Percentiles rank a stretch among this genome's conserved stretches.
phyloP scores from a whole-genome alignment of 225 moss, liverwort and hornwort species.

The Thuidium tamariscinum region DNA sequence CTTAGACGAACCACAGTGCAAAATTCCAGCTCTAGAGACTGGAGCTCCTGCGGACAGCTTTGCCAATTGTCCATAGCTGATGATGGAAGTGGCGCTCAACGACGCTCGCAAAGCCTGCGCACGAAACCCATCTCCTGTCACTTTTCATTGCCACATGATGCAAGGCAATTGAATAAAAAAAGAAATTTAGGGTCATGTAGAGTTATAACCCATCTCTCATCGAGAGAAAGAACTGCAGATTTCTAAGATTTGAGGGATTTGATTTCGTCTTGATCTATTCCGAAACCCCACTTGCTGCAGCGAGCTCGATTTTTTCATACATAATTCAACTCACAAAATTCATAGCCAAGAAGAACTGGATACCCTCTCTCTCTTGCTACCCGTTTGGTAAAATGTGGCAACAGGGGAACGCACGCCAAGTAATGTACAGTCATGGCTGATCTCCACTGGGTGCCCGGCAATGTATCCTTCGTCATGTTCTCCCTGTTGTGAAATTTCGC shows the following conservation, averaged over 20 bases:
- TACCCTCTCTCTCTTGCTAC: too few relatives aligned
- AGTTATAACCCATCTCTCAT: not conserved
- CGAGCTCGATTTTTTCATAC: not conserved
- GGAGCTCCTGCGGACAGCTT: not conserved
- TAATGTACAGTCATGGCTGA: not conserved
- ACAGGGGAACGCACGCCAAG: not conserved
- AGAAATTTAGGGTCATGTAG: too few relatives aligned
- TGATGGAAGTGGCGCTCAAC: not conserved
- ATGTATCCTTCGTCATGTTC: not conserved
- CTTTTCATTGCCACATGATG: not conserved
- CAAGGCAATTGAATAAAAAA: not conserved
- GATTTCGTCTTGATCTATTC: too few relatives aligned
- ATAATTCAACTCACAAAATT: not conserved
- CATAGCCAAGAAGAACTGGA: not conserved
- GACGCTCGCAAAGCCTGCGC: slow-evolving; percentile 13
- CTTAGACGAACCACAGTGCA: not conserved
- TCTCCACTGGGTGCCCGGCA: too few relatives aligned
- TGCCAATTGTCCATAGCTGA: not conserved
- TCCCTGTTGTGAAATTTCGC: not conserved
- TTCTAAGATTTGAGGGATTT: not conserved
- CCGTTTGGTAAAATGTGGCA: not conserved
- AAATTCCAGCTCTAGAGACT: not conserved
- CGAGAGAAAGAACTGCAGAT: not conserved
- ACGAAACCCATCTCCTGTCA: not conserved
- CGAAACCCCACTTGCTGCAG: not conserved